A percentile compares a stretch with the other conserved stretches of the same genome.
Evolutionary conservation across 371 early-diverging fungal species (phyloP).

Genomic region (Apophysomyces elegans): DNA sequence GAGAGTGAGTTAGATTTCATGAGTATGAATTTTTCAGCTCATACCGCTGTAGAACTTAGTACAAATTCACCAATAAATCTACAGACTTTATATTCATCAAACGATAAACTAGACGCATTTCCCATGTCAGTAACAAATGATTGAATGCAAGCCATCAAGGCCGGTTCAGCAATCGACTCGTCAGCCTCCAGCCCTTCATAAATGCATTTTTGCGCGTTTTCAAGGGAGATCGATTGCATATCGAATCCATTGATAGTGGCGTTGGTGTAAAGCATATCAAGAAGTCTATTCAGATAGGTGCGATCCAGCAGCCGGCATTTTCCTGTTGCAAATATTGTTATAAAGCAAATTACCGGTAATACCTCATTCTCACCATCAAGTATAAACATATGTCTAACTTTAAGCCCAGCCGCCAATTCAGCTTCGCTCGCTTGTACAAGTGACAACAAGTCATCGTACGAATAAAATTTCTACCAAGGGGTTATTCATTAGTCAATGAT

Average conservation of each 20-base stretch:
- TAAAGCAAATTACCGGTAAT: neutral
- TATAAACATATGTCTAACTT: conserved; percentile 41
- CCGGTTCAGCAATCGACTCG: conserved; percentile 36
- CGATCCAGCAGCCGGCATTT: conserved; percentile 43
- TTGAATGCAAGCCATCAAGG: conserved; percentile 34
- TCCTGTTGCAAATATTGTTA: conserved; percentile 15
- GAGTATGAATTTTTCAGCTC: neutral
- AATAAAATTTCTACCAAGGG: conserved; percentile 30
- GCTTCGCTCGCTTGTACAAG: conserved; percentile 58
- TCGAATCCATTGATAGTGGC: conserved; percentile 29
- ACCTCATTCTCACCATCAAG: conserved; percentile 34
- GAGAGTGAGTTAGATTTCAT: neutral
- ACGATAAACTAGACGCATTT: neutral
- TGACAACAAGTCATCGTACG: conserved; percentile 34
- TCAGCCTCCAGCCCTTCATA: conserved; percentile 25
- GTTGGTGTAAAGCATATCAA: conserved; percentile 44
- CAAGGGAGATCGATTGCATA: conserved; percentile 24
- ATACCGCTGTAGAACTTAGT: conserved; percentile 28
- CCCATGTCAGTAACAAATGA: conserved; percentile 25
- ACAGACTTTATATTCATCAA: conserved; percentile 39
- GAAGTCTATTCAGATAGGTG: conserved; percentile 29
- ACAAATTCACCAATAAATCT: conserved; percentile 46
- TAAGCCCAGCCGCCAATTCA: conserved; percentile 46
- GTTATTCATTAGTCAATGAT: neutral
- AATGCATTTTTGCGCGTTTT: conserved; percentile 33